phyloP scores from a whole-genome alignment of 495 filamentous ascomycete genomes.

The Penicillium salamii region DNA sequence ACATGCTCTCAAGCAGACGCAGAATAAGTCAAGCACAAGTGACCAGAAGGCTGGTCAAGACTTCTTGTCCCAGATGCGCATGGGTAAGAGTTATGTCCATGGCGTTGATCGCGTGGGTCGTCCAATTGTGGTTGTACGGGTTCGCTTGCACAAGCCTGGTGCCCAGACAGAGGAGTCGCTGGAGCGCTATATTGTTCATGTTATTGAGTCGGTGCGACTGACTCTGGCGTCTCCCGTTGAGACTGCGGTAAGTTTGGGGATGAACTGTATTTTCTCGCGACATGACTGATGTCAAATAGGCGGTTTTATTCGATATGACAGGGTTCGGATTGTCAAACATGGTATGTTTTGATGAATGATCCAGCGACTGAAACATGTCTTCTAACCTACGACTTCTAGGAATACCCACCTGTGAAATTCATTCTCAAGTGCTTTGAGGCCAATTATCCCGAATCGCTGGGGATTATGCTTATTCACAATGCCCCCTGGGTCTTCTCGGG shows the following conservation, averaged over 20 bases:
- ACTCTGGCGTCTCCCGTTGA: constrained; percentile 73
- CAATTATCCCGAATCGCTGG: constrained; percentile 90
- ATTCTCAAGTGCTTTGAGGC: constrained; percentile 97
- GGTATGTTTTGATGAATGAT: constrained; percentile 45
- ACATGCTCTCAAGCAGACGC: constrained; percentile 55
- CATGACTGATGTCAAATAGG: constrained; percentile 38
- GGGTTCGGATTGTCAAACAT: constrained; percentile 90
- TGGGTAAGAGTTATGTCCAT: constrained; percentile 91
- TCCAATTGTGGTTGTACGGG: constrained; percentile 79
- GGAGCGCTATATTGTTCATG: constrained; percentile 85
- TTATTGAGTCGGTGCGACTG: constrained; percentile 85
- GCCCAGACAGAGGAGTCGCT: constrained; percentile 79
- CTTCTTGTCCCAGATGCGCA: constrained; percentile 78
- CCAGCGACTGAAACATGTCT: neutral
- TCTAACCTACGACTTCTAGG: constrained; percentile 40
- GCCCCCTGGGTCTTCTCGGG: constrained; percentile 93
- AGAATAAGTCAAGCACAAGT: constrained; percentile 46
- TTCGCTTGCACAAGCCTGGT: constrained; percentile 75
- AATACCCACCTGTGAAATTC: constrained; percentile 93
- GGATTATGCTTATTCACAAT: constrained; percentile 85
- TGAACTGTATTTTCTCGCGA: neutral
- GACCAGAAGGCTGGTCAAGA: constrained; percentile 66
- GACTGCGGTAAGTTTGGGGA: constrained; percentile 66
- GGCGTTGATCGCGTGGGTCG: constrained; percentile 78
- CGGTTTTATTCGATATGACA: constrained; percentile 91